Base-by-base conservation (phyloP, 1,284 basidiomycete genomes). In the Peniophora sp. region DNA sequence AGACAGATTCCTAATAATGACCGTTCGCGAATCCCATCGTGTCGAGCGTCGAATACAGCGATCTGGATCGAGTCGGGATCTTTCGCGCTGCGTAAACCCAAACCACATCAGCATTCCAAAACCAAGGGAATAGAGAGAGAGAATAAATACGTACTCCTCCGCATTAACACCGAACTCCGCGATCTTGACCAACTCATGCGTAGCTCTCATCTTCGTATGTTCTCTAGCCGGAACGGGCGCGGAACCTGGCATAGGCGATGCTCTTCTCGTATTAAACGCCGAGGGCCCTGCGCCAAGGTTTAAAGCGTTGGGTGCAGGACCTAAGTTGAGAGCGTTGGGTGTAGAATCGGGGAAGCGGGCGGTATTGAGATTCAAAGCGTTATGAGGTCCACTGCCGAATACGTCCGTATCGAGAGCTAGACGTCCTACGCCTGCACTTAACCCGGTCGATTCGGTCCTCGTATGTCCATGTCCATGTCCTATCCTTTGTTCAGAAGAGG, bases 181-280 rank as follows among this genome's bases (percentile, higher is more conserved):
- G n/a, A 89, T 56, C 48, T 68, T 74, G 62, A 81, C 79, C 61
- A 84, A 76, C 81, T 82, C 89, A 58, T 80, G 81, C 0, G 81
- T 72, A 1, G 83, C 77, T 48, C 80, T 80, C 78, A 88, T 81
- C 50, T 80, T 74, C 1, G 75, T n/a, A n/a, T n/a, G n/a, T n/a
- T n/a, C n/a, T n/a, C n/a, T n/a, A n/a, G n/a, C n/a, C n/a, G n/a
- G n/a, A n/a, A n/a, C n/a, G n/a, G n/a, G n/a, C n/a, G n/a, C n/a
- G n/a, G n/a, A n/a, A n/a, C n/a, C n/a, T n/a, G n/a, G n/a, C n/a
- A n/a, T n/a, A n/a, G n/a, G n/a, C n/a, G 75, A 58, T 83, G 74
- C 54, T 81, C 77, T 35, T 73, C 66, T 1, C 74, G 66, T 8
- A 69, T 58, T 9, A 73, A 58, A 10, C 63, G 56, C 6, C 61